Evolutionary conservation across 371 early-diverging fungal genomes (phyloP).

Genomic region (Capillidium rhysosporum): DNA sequence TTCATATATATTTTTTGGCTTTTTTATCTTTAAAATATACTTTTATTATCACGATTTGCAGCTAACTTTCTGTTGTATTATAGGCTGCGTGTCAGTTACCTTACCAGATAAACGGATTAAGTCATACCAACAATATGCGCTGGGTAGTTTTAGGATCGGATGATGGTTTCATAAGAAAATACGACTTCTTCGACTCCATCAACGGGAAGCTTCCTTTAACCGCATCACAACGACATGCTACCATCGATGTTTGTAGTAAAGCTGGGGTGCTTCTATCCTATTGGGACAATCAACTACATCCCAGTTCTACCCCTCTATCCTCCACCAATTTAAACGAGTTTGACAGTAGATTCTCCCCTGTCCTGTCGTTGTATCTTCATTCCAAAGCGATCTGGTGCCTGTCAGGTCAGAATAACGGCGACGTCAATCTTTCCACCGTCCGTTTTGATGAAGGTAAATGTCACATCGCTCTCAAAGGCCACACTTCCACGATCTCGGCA

Average conservation of each 20-base stretch:
- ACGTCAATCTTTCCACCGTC: conserved; percentile 67
- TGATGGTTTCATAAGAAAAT: conserved; percentile 84
- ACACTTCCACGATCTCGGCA: conserved; percentile 66
- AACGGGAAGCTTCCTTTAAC: conserved; percentile 68
- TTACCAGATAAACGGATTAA: background rate
- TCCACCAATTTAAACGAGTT: background rate
- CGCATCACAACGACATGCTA: conserved; percentile 59
- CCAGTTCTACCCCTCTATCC: background rate
- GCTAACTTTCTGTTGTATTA: no score
- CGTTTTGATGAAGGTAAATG: conserved; percentile 87
- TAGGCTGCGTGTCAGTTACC: no score
- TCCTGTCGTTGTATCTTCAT: conserved; percentile 75
- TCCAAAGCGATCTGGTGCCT: conserved; percentile 75
- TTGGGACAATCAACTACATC: conserved; percentile 63
- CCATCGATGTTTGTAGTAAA: conserved; percentile 68
- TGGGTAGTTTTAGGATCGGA: conserved; percentile 88
- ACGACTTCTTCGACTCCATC: conserved; percentile 73
- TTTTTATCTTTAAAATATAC: no score
- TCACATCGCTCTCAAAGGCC: conserved; percentile 52
- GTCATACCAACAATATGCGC: conserved; percentile 24
- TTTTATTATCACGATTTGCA: no score
- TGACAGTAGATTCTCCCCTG: conserved; percentile 46
- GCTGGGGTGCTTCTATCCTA: conserved; percentile 70
- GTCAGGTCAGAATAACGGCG: conserved; percentile 65
- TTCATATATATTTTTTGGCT: background rate